Evolutionary conservation across 768 basidiomycete species (phyloP).

Genomic region (Amanita brunnescens): DNA sequence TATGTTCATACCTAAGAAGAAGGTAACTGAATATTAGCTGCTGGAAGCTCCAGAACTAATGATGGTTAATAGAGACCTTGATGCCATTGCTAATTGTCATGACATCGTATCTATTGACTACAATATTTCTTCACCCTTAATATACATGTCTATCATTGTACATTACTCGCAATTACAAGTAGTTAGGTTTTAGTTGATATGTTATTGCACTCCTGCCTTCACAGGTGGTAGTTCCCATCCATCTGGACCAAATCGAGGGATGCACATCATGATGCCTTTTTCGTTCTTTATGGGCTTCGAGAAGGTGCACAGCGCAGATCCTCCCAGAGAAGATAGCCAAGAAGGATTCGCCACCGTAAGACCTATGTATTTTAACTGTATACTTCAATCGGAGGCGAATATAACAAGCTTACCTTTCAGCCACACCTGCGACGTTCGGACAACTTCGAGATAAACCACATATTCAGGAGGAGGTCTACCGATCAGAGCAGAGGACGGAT

Average conservation of each 20-base stretch:
- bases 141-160: neutral
- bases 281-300: slow-evolving; percentile 76
- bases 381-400: neutral
- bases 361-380: slow-evolving; percentile 30
- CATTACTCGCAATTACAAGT: slow-evolving; percentile 7
- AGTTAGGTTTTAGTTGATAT: slow-evolving; percentile 8
- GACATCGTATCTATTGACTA: neutral
- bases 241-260: slow-evolving; percentile 79
- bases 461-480: slow-evolving; percentile 73
- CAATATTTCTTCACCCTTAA: neutral
- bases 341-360: slow-evolving; percentile 79
- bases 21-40: slow-evolving; percentile 9
- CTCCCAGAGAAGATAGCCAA: slow-evolving; percentile 81
- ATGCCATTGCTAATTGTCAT: too few relatives aligned
- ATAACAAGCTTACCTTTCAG: slow-evolving; percentile 55
- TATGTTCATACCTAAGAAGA: slow-evolving; percentile 61
- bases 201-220: slow-evolving; percentile 23
- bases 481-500: slow-evolving; percentile 79
- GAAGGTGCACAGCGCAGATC: slow-evolving; percentile 75
- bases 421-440: slow-evolving; percentile 66
- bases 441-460: slow-evolving; percentile 74
- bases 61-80: too few relatives aligned
- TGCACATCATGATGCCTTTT: slow-evolving; percentile 59
- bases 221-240: slow-evolving; percentile 85
- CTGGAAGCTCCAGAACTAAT: neutral